Percentiles rank a stretch among this genome's conserved stretches.
Conservation (phyloP, 129 eudicot genomes). For the Cynara cardunculus region DNA sequence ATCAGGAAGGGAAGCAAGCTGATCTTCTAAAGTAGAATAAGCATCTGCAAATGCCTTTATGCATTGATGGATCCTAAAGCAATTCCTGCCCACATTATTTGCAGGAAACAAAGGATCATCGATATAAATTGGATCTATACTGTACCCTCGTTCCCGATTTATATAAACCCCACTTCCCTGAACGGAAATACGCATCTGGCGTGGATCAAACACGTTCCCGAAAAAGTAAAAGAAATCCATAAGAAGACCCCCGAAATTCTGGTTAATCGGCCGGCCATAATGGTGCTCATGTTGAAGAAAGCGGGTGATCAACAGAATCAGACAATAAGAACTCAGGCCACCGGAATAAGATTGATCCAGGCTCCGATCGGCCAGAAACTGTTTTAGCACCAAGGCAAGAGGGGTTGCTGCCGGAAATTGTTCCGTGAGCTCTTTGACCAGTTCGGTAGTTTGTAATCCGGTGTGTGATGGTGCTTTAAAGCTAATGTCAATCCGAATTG, state of each 20-base stretch:
- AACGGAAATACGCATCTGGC: constrained; percentile 85
- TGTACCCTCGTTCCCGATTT: constrained; percentile 82
- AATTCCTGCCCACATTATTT: constrained; percentile 90
- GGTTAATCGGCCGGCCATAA: constrained; percentile 68
- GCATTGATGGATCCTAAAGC: constrained; percentile 94
- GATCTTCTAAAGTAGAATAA: constrained; percentile 63
- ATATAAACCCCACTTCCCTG: constrained; percentile 89
- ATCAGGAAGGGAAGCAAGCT: constrained; percentile 31
- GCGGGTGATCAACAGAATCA: constrained; percentile 74
- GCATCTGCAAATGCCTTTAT: constrained; percentile 98
- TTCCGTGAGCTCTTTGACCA: constrained; percentile 82
- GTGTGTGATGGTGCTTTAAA: constrained; percentile 91
- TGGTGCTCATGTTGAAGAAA: constrained; percentile 96
- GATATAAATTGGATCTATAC: constrained; percentile 92
- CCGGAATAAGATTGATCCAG: constrained; percentile 96
- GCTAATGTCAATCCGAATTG: constrained; percentile 82
- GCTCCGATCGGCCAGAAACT: constrained; percentile 89
- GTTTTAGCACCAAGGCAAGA: constrained; percentile 77
- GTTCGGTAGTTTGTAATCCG: constrained; percentile 93
- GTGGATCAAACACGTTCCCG: constrained; percentile 97
- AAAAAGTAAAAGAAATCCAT: constrained; percentile 93
- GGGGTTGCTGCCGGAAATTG: constrained; percentile 94
- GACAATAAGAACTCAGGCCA: constrained; percentile 91
- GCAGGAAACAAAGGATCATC: constrained; percentile 91
- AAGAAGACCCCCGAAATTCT: constrained; percentile 82